Base-by-base conservation (phyloP, 768 basidiomycete species). In the Myochromella boudieri region DNA sequence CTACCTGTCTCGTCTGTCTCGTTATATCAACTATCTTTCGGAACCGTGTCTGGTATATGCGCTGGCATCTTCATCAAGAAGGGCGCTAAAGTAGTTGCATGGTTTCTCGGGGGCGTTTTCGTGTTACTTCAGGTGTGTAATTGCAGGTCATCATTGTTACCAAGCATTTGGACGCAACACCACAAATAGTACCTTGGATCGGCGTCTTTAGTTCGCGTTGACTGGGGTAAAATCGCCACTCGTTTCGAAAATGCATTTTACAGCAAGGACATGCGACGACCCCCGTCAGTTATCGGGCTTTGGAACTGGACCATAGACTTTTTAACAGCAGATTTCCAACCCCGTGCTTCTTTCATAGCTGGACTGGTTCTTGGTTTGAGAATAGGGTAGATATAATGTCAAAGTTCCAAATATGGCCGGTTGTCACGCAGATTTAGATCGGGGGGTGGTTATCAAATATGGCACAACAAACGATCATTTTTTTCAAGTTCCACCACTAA, bases 41-140 rank as follows among this genome's bases (percentile, higher is more conserved):
- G 95, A 9, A 90, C 92, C 4, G 84, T 89, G 0, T 80, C 84
- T 46, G 95, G 95, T 0, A 62, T 98, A 32, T 97, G 92, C 58
- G 83, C 91, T 0, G 95, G 95, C 0, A 77, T 98, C 0, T 98
- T 98, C 60, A 74, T 95, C 56, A 97, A 97, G 69, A 97, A 95
- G 65, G 95, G 95, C n/a, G 81, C 85, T 6, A 90, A 85, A 63
- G 73, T 80, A 2, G 66, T 85, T 9, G 95, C 94, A 0, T 94
- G 92, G 68, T 61, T 87, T 33, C 68, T 97, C n/a, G 95, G 95
- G 3, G 93, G 92, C 3, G 70, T 90, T 2, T 98, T 97, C 54
- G 86, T 97, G 17, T 67, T 97, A 36, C 77, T 98, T 7, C 94
- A 95, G 80, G 94, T 92, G 47, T 37, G 80, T 60, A 3, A 22